These are phyloP conservation scores for Xylaria cubensis DNA, from an alignment of 495 filamentous ascomycete species.

Conservation along the genomic window DNA sequence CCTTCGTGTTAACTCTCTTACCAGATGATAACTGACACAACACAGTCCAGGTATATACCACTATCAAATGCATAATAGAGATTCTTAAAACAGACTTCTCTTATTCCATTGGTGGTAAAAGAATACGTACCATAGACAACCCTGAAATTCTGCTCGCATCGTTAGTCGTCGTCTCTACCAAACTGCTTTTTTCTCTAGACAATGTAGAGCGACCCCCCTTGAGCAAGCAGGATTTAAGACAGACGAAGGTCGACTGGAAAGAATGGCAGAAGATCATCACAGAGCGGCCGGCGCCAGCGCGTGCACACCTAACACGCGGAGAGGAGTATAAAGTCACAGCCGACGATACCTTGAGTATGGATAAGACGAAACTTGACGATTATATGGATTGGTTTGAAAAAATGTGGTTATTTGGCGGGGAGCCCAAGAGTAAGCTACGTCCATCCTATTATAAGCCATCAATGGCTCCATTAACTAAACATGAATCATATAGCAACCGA, in stretches of 20 bases:
- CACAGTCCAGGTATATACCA: constrained; percentile 71
- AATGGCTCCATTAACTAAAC: not conserved
- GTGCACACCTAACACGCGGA: constrained; percentile 26
- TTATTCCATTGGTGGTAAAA: constrained; percentile 52
- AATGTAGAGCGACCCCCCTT: constrained; percentile 61
- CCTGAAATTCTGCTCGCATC: constrained; percentile 78
- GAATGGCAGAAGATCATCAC: constrained; percentile 68
- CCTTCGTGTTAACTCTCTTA: not conserved
- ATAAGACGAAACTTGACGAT: constrained; percentile 70
- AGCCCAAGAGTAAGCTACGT: constrained; percentile 48
- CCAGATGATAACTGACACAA: constrained; percentile 27
- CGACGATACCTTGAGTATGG: constrained; percentile 73
- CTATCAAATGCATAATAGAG: constrained; percentile 62
- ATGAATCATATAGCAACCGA: constrained; percentile 21
- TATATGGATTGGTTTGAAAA: constrained; percentile 91
- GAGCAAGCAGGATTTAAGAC: constrained; percentile 64
- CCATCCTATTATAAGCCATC: not conserved
- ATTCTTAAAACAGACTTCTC: constrained; percentile 63
- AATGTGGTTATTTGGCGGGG: constrained; percentile 66
- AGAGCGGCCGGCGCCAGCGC: constrained; percentile 30
- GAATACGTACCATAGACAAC: constrained; percentile 47
- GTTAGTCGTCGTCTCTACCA: constrained; percentile 77
- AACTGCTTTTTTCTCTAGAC: constrained; percentile 81
- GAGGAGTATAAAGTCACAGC: constrained; percentile 62
- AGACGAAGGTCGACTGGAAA: constrained; percentile 71